Evolutionary conservation across 108 stramenopile genomes (phyloP).

Genomic region (Conticribra guillardii): DNA sequence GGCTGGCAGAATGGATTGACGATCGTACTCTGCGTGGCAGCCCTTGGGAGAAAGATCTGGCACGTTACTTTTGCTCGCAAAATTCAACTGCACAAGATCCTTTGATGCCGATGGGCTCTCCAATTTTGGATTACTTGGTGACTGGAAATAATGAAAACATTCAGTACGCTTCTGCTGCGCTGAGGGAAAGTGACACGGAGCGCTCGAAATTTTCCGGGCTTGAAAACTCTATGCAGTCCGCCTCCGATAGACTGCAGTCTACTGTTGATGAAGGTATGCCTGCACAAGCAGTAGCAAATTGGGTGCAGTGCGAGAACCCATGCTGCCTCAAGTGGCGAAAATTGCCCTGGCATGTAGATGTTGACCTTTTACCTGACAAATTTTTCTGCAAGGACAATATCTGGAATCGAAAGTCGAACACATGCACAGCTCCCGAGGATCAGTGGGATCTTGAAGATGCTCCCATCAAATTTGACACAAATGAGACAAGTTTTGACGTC

Average conservation of each 20-base stretch:
- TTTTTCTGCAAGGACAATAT: slow-evolving; percentile 88
- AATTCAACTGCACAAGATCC: slow-evolving; percentile 33
- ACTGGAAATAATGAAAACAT: slow-evolving; percentile 82
- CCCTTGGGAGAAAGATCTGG: slow-evolving; percentile 76
- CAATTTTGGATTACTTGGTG: slow-evolving; percentile 85
- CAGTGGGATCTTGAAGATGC: slow-evolving; percentile 78
- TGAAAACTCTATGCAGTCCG: slow-evolving; percentile 30
- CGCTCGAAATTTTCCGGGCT: slow-evolving; percentile 10
- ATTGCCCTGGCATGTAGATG: slow-evolving; percentile 87
- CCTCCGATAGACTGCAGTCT: slow-evolving; percentile 62
- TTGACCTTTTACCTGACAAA: slow-evolving; percentile 78
- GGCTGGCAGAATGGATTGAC: slow-evolving; percentile 74
- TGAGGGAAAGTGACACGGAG: slow-evolving; percentile 35
- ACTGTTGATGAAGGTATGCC: slow-evolving; percentile 86
- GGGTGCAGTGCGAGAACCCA: slow-evolving; percentile 93
- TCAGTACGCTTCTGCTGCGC: slow-evolving; percentile 46
- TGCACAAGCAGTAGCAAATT: slow-evolving; percentile 87
- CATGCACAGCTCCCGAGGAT: slow-evolving; percentile 83
- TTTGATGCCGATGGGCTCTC: slow-evolving; percentile 78
- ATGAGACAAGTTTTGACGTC: slow-evolving; percentile 43
- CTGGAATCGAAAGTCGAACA: slow-evolving; percentile 70
- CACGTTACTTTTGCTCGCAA: slow-evolving; percentile 51
- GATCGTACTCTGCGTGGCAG: slow-evolving; percentile 80
- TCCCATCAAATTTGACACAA: slow-evolving; percentile 39
- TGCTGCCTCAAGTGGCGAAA: slow-evolving; percentile 90